Evolutionary conservation across 805 yeast species (phyloP).

Genomic region (Candida railenensis): DNA sequence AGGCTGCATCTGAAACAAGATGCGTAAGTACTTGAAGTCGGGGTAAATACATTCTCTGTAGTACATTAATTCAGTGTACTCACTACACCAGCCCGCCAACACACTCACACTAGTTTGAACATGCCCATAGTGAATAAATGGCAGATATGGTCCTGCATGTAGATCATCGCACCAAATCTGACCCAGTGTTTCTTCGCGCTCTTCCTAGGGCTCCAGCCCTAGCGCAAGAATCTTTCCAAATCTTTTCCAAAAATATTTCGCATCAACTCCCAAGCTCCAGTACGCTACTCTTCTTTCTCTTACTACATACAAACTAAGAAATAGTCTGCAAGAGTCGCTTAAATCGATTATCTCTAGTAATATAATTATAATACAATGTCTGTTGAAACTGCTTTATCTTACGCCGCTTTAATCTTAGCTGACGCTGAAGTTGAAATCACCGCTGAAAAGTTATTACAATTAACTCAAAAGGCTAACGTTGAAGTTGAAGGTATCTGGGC

Average conservation of each 20-base stretch:
- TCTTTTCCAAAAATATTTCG: background rate
- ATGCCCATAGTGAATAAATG: too few species aligned
- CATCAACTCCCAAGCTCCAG: background rate
- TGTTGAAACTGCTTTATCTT: constrained; percentile 48
- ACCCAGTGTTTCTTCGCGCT: background rate
- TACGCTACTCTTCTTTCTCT: background rate
- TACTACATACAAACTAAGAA: constrained; percentile 32
- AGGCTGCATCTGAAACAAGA: too few species aligned
- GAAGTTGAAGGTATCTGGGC: constrained; percentile 49
- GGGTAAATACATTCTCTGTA: too few species aligned
- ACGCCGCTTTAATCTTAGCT: constrained; percentile 51
- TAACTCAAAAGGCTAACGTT: constrained; percentile 41
- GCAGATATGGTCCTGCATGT: background rate
- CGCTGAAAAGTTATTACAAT: constrained; percentile 43
- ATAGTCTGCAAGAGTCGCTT: constrained; percentile 48
- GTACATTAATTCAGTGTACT: too few species aligned
- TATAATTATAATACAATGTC: constrained; percentile 31
- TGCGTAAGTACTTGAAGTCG: too few species aligned
- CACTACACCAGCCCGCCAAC: too few species aligned
- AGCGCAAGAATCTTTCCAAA: background rate
- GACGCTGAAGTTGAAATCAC: constrained; percentile 47
- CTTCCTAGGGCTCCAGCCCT: background rate
- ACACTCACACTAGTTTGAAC: too few species aligned
- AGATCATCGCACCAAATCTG: background rate
- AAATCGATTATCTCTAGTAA: constrained; percentile 50